Conservation (phyloP, 2,329 filamentous ascomycete genomes). For the Magnaporthiopsis rhizophila region DNA sequence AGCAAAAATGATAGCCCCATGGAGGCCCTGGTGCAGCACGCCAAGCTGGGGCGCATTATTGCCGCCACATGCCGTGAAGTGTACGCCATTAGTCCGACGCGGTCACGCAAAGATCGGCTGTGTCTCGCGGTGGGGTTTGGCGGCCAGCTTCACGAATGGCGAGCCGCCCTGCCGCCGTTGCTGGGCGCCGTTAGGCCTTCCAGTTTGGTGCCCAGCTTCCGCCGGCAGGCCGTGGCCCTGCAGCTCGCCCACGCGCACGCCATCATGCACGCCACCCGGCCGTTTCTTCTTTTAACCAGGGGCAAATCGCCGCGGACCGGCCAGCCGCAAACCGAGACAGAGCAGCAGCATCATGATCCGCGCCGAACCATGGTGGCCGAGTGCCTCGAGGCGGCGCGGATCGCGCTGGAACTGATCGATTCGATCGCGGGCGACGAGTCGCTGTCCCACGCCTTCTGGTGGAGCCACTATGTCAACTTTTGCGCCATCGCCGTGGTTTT, state of each 20-base stretch:
- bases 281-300: slow-evolving; percentile 36
- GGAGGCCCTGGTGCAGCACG: slow-evolving; percentile 38
- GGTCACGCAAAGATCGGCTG: slow-evolving; percentile 25
- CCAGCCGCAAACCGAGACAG: no score
- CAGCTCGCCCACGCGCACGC: slow-evolving; percentile 47
- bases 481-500: slow-evolving; percentile 46
- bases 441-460: slow-evolving; percentile 42
- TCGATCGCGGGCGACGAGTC: slow-evolving; percentile 29
- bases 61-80: slow-evolving; percentile 30
- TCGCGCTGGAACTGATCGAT: slow-evolving; percentile 24
- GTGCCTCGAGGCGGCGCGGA: slow-evolving; percentile 39
- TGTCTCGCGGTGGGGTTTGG: slow-evolving; percentile 29
- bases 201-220: slow-evolving; percentile 36
- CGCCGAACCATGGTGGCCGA: slow-evolving; percentile 27
- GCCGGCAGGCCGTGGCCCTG: slow-evolving; percentile 42
- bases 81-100: slow-evolving; percentile 28
- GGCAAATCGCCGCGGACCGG: slow-evolving; percentile 10
- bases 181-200: slow-evolving; percentile 34
- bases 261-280: slow-evolving; percentile 46
- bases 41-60: slow-evolving; percentile 31
- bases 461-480: slow-evolving; percentile 45
- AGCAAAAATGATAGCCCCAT: slow-evolving; percentile 36
- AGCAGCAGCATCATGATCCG: slow-evolving; percentile 6
- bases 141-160: slow-evolving; percentile 30
- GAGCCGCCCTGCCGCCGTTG: slow-evolving; percentile 30